A percentile compares a stretch with the other conserved stretches of the same genome.
phyloP scores from a whole-genome alignment of 2,329 filamentous ascomycete genomes.

The Fusarium papillatum region DNA sequence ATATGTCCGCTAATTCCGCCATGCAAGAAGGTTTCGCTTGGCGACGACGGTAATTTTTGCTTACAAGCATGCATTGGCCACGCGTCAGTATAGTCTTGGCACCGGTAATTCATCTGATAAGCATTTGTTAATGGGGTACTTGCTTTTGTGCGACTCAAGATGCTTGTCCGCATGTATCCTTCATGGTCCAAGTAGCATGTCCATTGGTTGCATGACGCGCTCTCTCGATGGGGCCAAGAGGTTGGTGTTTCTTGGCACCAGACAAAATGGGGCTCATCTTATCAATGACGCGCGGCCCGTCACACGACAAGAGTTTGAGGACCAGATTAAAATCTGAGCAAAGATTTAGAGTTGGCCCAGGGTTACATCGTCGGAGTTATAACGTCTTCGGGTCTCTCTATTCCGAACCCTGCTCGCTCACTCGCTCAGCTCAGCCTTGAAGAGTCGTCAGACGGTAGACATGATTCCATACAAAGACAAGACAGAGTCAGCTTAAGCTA shows the following conservation, averaged over 20 bases:
- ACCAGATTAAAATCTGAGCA: background rate
- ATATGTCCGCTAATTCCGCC: background rate
- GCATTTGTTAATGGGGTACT: background rate
- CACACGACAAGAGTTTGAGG: background rate
- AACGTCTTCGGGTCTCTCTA: background rate
- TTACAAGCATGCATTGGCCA: background rate
- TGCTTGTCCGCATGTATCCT: background rate
- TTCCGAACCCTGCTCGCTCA: background rate
- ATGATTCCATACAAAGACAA: background rate
- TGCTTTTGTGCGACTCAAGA: background rate
- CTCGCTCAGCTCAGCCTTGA: background rate
- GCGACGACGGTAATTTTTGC: background rate
- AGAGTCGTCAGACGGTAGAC: background rate
- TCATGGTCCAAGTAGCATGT: background rate
- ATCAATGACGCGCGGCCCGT: slow-evolving; percentile 3
- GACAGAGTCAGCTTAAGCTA: background rate
- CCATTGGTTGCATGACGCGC: background rate
- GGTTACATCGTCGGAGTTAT: background rate
- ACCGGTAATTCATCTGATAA: background rate
- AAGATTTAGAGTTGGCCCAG: background rate
- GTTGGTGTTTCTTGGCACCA: background rate
- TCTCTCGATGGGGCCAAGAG: background rate
- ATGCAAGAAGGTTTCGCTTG: background rate
- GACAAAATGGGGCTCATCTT: background rate
- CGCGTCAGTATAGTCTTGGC: background rate